Base-by-base conservation (phyloP, 306 rosid species). In the Ammopiptanthus mongolicus region DNA sequence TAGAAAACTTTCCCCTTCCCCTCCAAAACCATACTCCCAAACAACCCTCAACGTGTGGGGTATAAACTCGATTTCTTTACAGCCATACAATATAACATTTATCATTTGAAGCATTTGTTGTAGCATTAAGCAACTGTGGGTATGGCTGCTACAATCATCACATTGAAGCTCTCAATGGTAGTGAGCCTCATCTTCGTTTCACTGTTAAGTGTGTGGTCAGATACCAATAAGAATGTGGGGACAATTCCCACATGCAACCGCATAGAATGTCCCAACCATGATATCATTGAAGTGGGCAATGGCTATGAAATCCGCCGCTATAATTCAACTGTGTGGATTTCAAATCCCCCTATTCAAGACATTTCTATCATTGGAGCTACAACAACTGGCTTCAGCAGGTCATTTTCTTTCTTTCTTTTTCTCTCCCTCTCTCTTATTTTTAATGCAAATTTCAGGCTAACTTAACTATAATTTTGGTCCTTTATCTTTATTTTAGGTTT, bases 291-390 rank as follows among this genome's bases (percentile, higher is more conserved):
- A 5, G 59, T 46, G 0, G 91, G 89, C 13, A 59, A 84, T 4
- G 90, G 81, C 47, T 87, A 64, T 48, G 92, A 90, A 76, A 85
- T 93, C 57, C 91, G 95, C 13, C 90, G 81, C 12, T 87, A 87
- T 65, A 82, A 90, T 66, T 88, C 94, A 15, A 44, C 89, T 1
- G 84, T 87, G 3, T 90, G 96, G 96, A 73, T 82, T 5, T 86
- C 98, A 0, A 86, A 86, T 33, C 69, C 83, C 13, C 86, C 88
- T 4, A 86, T 93, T 72, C 77, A 86, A 58, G 89, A 87, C 12
- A 84, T 86, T 58, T 88, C 98, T 80, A 82, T 92, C 0, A 83
- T 73, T n/a, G 76, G 78, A 23, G 94, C 96, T 15, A 90, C 98
- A 50, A 73, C 86, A 83, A 81, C 82, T 70, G 98, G 98, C 10